A percentile compares a stretch with the other conserved stretches of the same genome.
These are phyloP conservation scores for Diutina mesorugosa DNA, from an alignment of 1,139 yeast species.

Conservation along the genomic window DNA sequence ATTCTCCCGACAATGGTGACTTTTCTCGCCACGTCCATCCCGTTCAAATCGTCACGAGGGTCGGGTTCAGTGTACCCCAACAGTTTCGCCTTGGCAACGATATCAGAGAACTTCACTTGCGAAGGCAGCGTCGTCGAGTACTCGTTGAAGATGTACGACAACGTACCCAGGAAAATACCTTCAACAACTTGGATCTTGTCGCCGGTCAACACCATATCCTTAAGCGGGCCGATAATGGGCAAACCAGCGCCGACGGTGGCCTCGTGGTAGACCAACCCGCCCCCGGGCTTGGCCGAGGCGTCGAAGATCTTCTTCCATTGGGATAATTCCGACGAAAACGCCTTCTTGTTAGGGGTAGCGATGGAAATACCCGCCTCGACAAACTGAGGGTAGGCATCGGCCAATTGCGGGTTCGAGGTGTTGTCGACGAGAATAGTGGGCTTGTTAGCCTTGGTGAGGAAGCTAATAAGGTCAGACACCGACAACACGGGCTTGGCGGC, in stretches of 20 bases:
- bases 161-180: constrained; percentile 93
- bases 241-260: constrained; percentile 99
- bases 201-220: constrained; percentile 82
- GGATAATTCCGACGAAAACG: constrained; percentile 69
- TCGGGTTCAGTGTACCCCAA: constrained; percentile 98
- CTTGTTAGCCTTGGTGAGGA: constrained; percentile 47
- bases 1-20: constrained; percentile 91
- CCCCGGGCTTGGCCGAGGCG: constrained; percentile 34
- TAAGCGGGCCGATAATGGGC: constrained; percentile 81
- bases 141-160: constrained; percentile 92
- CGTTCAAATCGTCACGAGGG: constrained; percentile 97
- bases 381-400: constrained; percentile 64
- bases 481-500: constrained; percentile 35
- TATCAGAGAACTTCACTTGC: constrained; percentile 65
- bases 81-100: constrained; percentile 76
- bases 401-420: constrained; percentile 73
- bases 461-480: constrained; percentile 45
- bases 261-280: constrained; percentile 89
- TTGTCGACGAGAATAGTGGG: constrained; percentile 88
- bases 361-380: constrained; percentile 72
- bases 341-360: constrained; percentile 98
- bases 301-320: constrained; percentile 70
- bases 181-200: constrained; percentile 84
- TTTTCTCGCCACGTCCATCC: constrained; percentile 95
- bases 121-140: constrained; percentile 60